phyloP scores from a whole-genome alignment of 2,329 filamentous ascomycete species.

The Trichophyton rubrum region DNA sequence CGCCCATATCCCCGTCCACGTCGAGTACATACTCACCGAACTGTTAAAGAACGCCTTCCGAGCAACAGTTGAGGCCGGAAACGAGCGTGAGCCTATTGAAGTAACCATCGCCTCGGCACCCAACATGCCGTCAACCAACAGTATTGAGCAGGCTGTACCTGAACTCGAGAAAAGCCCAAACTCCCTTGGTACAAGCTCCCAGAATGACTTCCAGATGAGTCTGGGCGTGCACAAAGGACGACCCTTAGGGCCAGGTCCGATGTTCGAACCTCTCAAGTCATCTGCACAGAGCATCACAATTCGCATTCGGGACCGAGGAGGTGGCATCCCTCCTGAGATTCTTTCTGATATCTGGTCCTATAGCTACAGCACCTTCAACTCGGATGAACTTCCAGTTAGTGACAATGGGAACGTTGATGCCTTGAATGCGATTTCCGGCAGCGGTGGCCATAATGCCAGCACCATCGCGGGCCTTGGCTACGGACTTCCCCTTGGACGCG shows the following conservation, averaged over 20 bases:
- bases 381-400: slow-evolving; percentile 41
- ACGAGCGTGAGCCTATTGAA: slow-evolving; percentile 68
- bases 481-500: slow-evolving; percentile 75
- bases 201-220: slow-evolving; percentile 23
- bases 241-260: slow-evolving; percentile 15
- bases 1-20: slow-evolving; percentile 85
- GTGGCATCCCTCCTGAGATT: slow-evolving; percentile 76
- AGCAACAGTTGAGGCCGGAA: slow-evolving; percentile 76
- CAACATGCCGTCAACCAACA: slow-evolving; percentile 32
- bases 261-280: slow-evolving; percentile 22
- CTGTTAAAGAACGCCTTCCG: slow-evolving; percentile 94
- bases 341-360: slow-evolving; percentile 90
- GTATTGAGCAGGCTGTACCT: slow-evolving; percentile 8
- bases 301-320: slow-evolving; percentile 87
- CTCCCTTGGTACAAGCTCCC: slow-evolving; percentile 11
- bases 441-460: slow-evolving; percentile 54
- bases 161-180: slow-evolving; percentile 37
- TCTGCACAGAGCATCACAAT: slow-evolving; percentile 78
- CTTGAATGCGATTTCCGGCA: slow-evolving; percentile 60
- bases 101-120: slow-evolving; percentile 74
- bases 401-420: slow-evolving; percentile 51
- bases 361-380: slow-evolving; percentile 88
- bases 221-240: slow-evolving; percentile 17
- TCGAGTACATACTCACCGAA: slow-evolving; percentile 96
- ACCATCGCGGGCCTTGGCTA: slow-evolving; percentile 91